phyloP scores from a whole-genome alignment of 2,329 filamentous ascomycete genomes.

The Pseudogymnoascus sp. region DNA sequence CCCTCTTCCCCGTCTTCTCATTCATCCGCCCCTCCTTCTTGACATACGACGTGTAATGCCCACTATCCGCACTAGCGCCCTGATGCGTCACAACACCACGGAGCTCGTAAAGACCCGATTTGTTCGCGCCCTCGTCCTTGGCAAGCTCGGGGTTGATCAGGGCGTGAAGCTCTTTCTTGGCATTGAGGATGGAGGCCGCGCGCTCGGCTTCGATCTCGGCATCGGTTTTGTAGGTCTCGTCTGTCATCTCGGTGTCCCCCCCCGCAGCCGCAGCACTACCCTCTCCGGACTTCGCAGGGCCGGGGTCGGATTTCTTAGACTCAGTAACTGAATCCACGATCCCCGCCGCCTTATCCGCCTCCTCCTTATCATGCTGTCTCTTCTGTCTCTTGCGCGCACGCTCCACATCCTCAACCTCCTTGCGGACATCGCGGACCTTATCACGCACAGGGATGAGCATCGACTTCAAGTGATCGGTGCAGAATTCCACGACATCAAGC shows the following conservation, averaged over 20 bases:
- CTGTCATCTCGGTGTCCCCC: slow-evolving; percentile 61
- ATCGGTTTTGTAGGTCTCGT: slow-evolving; percentile 70
- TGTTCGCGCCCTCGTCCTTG: slow-evolving; percentile 76
- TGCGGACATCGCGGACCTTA: slow-evolving; percentile 88
- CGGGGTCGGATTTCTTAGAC: slow-evolving; percentile 41
- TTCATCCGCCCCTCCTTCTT: slow-evolving; percentile 77
- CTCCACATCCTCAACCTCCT: slow-evolving; percentile 90
- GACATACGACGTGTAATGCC: slow-evolving; percentile 95
- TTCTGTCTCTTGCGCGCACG: slow-evolving; percentile 88
- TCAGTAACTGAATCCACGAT: slow-evolving; percentile 34
- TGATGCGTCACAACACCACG: slow-evolving; percentile 93
- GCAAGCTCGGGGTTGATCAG: slow-evolving; percentile 68
- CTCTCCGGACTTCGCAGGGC: slow-evolving; percentile 32
- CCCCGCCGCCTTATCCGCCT: slow-evolving; percentile 39
- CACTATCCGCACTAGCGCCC: slow-evolving; percentile 90
- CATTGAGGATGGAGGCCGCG: slow-evolving; percentile 60
- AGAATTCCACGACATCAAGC: slow-evolving; percentile 89
- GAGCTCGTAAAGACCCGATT: slow-evolving; percentile 90
- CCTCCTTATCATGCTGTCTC: slow-evolving; percentile 43
- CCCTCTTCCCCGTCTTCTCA: slow-evolving; percentile 64
- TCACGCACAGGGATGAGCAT: slow-evolving; percentile 86
- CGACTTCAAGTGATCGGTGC: slow-evolving; percentile 78
- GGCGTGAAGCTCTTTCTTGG: slow-evolving; percentile 80
- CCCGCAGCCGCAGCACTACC: slow-evolving; percentile 38
- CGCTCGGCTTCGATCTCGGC: slow-evolving; percentile 85